These are phyloP conservation scores for Amanita molliuscula DNA, from an alignment of 768 basidiomycete genomes.

Conservation along the genomic window DNA sequence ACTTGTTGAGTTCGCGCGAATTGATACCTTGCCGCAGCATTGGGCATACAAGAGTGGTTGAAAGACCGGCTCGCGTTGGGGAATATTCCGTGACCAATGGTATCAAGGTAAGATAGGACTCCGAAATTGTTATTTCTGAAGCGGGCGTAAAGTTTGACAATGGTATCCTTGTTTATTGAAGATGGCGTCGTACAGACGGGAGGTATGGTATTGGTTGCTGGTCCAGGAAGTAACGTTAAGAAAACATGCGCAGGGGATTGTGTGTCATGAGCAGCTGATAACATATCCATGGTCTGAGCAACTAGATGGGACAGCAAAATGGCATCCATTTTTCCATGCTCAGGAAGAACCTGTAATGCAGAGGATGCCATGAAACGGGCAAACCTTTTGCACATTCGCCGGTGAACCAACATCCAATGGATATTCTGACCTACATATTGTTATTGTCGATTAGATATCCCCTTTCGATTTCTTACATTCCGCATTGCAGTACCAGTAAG, in stretches of 20 bases:
- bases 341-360: slow-evolving; percentile 35
- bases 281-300: slow-evolving; percentile 24
- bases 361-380: slow-evolving; percentile 34
- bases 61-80: slow-evolving; percentile 71
- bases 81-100: slow-evolving; percentile 67
- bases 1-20: slow-evolving; percentile 27
- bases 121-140: slow-evolving; percentile 81
- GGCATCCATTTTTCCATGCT: slow-evolving; percentile 50
- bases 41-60: slow-evolving; percentile 77
- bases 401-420: slow-evolving; percentile 62
- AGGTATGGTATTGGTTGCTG: slow-evolving; percentile 13
- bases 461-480: slow-evolving; percentile 35
- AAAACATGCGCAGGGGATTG: slow-evolving; percentile 23
- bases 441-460: slow-evolving; percentile 1
- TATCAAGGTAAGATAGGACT: slow-evolving; percentile 60
- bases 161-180: slow-evolving; percentile 15
- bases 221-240: slow-evolving; percentile 35
- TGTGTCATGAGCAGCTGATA: slow-evolving; percentile 13
- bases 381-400: slow-evolving; percentile 53
- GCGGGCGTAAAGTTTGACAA: slow-evolving; percentile 35
- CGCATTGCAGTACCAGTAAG: slow-evolving; percentile 64
- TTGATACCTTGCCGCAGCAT: slow-evolving; percentile 54
- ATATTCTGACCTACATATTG: slow-evolving; percentile 44
- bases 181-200: slow-evolving; percentile 22
- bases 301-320: slow-evolving; percentile 55